These are phyloP conservation scores for Quercus berberidifolia DNA, from an alignment of 306 rosid species.

Conservation along the genomic window DNA sequence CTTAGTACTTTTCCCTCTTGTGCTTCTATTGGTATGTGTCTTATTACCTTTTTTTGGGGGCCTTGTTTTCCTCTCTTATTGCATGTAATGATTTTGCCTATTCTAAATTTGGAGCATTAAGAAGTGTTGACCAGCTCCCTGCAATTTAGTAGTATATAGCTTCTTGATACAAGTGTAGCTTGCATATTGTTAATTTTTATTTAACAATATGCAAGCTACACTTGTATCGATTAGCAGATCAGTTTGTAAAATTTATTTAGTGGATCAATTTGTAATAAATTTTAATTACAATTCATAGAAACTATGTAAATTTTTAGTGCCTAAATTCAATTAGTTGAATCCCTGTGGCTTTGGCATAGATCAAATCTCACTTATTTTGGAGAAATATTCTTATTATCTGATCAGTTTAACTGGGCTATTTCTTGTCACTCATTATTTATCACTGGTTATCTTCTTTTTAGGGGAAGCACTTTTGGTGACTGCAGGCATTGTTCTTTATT, in stretches of 20 bases:
- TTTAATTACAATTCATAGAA: neutral
- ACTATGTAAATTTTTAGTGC: neutral
- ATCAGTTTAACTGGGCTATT: neutral
- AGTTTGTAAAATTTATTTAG: neutral
- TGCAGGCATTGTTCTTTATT: constrained; percentile 81
- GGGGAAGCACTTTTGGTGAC: constrained; percentile 87
- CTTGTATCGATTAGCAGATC: neutral
- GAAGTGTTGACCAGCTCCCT: neutral
- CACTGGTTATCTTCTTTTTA: constrained; percentile 21
- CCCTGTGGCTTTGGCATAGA: neutral
- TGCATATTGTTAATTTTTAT: neutral
- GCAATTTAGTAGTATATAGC: neutral
- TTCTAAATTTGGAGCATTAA: neutral
- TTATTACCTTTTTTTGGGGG: neutral
- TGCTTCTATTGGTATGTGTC: constrained; percentile 79
- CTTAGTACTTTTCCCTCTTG: constrained; percentile 77
- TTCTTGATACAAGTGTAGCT: neutral
- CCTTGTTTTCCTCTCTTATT: neutral
- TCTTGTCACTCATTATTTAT: constrained; percentile 8
- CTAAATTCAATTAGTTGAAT: neutral
- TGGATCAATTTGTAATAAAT: neutral
- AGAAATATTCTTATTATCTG: neutral
- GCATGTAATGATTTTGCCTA: neutral
- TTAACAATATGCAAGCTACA: neutral
- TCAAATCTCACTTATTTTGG: neutral